Evolutionary conservation across 2,329 filamentous ascomycete species (phyloP).

Genomic region (Fusarium sp.): DNA sequence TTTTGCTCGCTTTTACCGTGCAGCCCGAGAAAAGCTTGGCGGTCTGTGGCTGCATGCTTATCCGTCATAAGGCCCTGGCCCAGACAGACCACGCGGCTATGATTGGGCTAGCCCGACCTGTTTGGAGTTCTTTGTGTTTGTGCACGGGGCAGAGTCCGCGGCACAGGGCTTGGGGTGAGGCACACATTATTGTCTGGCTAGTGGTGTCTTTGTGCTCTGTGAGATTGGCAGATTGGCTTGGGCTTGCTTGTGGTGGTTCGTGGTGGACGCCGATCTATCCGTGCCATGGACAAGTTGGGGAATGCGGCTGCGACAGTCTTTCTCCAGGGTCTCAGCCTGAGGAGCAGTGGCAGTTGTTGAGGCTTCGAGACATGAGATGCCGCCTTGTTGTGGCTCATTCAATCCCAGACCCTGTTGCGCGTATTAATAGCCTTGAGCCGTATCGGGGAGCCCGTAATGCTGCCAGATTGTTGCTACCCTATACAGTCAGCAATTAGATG

Average conservation of each 20-base stretch:
- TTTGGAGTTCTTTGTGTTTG: neutral
- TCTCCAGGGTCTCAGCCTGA: neutral
- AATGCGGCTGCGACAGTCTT: neutral
- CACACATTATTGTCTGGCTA: neutral
- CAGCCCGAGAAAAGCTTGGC: constrained; percentile 46
- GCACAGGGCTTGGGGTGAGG: constrained; percentile 2
- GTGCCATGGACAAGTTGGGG: constrained; percentile 7
- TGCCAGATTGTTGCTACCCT: neutral
- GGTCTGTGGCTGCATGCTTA: constrained; percentile 45
- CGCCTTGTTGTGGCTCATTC: neutral
- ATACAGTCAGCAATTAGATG: neutral
- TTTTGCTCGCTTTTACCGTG: constrained; percentile 44
- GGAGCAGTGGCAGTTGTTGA: neutral
- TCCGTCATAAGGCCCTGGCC: constrained; percentile 32
- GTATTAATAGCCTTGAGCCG: neutral
- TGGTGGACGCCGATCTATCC: constrained; percentile 28
- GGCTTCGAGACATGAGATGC: neutral
- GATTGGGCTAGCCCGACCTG: constrained; percentile 18
- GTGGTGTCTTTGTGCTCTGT: neutral
- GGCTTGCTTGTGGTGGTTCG: neutral
- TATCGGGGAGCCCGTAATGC: neutral
- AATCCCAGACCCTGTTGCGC: neutral
- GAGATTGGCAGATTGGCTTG: neutral
- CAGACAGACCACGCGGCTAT: constrained; percentile 9
- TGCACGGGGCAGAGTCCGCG: neutral